Percentiles rank a stretch among this genome's conserved stretches.
phyloP scores from a whole-genome alignment of 495 filamentous ascomycete genomes.

The Aspergillus bertholletiae region DNA sequence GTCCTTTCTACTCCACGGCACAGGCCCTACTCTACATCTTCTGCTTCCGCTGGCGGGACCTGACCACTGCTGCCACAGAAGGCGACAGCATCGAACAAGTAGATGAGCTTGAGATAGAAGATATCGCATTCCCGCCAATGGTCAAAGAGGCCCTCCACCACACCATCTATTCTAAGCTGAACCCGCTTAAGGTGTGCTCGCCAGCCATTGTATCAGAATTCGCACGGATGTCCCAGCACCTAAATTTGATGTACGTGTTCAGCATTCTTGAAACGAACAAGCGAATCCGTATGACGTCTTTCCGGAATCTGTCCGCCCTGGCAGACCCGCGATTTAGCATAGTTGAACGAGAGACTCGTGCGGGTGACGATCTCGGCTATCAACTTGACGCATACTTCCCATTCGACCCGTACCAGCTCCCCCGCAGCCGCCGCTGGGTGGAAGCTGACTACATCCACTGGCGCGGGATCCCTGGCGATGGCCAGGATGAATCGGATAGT shows the following conservation, averaged over 20 bases:
- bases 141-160: constrained; percentile 67
- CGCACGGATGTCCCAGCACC: constrained; percentile 76
- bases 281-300: constrained; percentile 66
- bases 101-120: constrained; percentile 53
- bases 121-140: constrained; percentile 68
- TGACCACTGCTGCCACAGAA: constrained; percentile 57
- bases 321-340: constrained; percentile 35
- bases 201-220: constrained; percentile 87
- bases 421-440: constrained; percentile 80
- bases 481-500: constrained; percentile 53
- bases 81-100: constrained; percentile 48
- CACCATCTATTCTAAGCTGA: constrained; percentile 81
- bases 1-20: constrained; percentile 81
- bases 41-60: constrained; percentile 95
- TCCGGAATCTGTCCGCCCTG: constrained; percentile 36
- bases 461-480: constrained; percentile 69
- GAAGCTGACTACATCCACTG: constrained; percentile 81
- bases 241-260: constrained; percentile 84
- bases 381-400: constrained; percentile 92
- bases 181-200: constrained; percentile 95
- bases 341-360: constrained; percentile 60
- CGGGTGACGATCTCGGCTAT: constrained; percentile 61
- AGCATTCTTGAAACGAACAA: constrained; percentile 89
- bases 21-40: constrained; percentile 93
- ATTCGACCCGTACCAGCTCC: constrained; percentile 92